phyloP scores from a whole-genome alignment of 345 rosid genomes.

The Raphanus sativus region DNA sequence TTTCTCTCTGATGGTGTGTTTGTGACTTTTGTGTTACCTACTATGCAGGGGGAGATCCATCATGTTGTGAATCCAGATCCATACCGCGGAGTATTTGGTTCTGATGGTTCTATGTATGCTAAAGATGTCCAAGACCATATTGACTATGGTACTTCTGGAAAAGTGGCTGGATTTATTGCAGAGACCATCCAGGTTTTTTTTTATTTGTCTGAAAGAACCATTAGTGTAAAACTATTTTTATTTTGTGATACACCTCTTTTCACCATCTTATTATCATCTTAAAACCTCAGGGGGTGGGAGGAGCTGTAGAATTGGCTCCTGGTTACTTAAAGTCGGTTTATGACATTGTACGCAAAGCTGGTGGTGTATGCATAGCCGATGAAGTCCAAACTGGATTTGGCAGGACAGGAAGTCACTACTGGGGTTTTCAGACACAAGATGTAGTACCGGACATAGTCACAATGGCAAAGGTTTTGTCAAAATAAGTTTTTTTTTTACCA shows the following conservation, averaged over 20 bases:
- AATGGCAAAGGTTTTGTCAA: slow-evolving; percentile 82
- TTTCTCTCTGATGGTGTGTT: not conserved
- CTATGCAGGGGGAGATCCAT: slow-evolving; percentile 82
- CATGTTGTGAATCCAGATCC: slow-evolving; percentile 94
- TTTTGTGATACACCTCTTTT: not conserved
- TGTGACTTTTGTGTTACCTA: not conserved
- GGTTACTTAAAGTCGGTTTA: slow-evolving; percentile 82
- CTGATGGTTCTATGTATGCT: slow-evolving; percentile 76
- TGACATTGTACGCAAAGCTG: slow-evolving; percentile 78
- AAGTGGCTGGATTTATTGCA: slow-evolving; percentile 88
- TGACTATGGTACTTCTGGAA: slow-evolving; percentile 85
- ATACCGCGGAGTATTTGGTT: slow-evolving; percentile 78
- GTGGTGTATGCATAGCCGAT: slow-evolving; percentile 92
- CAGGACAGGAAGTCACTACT: slow-evolving; percentile 88
- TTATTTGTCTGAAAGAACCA: not conserved
- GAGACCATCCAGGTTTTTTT: slow-evolving; percentile 87
- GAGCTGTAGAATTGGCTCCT: slow-evolving; percentile 93
- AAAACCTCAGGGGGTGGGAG: slow-evolving; percentile 78
- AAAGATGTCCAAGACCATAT: slow-evolving; percentile 90
- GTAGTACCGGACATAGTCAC: slow-evolving; percentile 95
- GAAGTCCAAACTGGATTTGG: slow-evolving; percentile 98
- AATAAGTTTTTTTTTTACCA: not conserved
- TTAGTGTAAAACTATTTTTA: not conserved
- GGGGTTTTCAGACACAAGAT: slow-evolving; percentile 93
- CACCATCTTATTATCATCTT: slow-evolving; percentile 10